Evolutionary conservation across 371 early-diverging fungal species (phyloP).

Genomic region (Rhizopus delemar): DNA sequence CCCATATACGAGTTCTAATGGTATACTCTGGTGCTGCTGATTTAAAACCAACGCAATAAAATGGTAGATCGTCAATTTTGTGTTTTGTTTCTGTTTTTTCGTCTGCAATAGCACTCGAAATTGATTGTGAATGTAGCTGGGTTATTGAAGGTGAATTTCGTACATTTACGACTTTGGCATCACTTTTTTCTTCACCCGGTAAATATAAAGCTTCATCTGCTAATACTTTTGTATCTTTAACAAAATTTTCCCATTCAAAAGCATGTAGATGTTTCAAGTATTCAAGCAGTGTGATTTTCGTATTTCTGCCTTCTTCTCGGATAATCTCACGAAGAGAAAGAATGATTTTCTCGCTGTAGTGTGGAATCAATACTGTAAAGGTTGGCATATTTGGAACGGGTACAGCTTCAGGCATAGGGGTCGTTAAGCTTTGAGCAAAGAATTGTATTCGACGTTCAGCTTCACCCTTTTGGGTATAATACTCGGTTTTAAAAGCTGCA

Average conservation of each 20-base stretch:
- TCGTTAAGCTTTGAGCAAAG: conserved; percentile 88
- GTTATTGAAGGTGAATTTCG: neutral
- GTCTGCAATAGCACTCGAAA: conserved; percentile 23
- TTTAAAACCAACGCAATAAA: conserved; percentile 83
- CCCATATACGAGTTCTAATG: conserved; percentile 88
- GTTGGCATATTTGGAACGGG: conserved; percentile 86
- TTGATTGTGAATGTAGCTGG: neutral
- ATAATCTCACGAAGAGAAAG: conserved; percentile 83
- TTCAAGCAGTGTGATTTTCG: conserved; percentile 80
- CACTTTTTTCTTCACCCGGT: conserved; percentile 46
- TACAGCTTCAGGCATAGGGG: conserved; percentile 80
- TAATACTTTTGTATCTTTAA: conserved; percentile 82
- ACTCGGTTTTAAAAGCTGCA: conserved; percentile 74
- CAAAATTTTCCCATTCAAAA: conserved; percentile 91
- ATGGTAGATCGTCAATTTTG: conserved; percentile 73
- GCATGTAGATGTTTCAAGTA: conserved; percentile 85
- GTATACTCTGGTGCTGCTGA: conserved; percentile 81
- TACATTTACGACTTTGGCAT: neutral
- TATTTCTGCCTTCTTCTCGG: conserved; percentile 80
- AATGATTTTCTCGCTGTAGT: conserved; percentile 87
- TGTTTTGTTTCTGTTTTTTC: conserved; percentile 41
- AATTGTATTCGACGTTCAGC: conserved; percentile 86
- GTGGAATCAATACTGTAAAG: conserved; percentile 89
- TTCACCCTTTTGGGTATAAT: conserved; percentile 77
- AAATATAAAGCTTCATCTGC: conserved; percentile 40